Evolutionary conservation across 331 rosid species (phyloP).

Genomic region (Spiraea crenata): DNA sequence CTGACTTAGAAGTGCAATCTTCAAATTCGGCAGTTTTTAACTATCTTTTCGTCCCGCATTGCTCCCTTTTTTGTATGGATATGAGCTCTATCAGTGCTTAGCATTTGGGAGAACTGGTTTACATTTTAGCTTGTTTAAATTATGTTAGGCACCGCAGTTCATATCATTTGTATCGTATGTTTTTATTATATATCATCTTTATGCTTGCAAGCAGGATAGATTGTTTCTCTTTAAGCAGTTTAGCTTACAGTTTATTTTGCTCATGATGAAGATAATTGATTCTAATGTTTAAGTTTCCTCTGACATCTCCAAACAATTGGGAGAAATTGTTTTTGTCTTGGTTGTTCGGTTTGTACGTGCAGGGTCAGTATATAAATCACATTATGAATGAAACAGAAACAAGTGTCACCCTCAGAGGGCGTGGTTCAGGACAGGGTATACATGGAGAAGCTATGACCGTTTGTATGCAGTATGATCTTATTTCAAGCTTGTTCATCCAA

Average conservation of each 20-base stretch:
- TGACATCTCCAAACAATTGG: conserved; percentile 95
- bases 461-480: conserved; percentile 21
- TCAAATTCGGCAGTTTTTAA: neutral
- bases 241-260: conserved; percentile 31
- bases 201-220: neutral
- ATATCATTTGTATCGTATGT: neutral
- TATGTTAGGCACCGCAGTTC: neutral
- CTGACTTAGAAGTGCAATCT: conserved; percentile 2
- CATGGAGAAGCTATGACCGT: conserved; percentile 59
- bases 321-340: conserved; percentile 87
- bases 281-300: conserved; percentile 89
- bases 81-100: neutral
- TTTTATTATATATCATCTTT: neutral
- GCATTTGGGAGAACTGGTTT: neutral
- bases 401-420: conserved; percentile 69
- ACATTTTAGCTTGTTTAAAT: neutral
- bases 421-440: conserved; percentile 64
- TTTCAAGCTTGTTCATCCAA: conserved; percentile 16
- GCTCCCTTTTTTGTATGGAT: neutral
- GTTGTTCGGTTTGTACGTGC: conserved; percentile 82
- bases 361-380: conserved; percentile 99
- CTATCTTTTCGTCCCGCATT: neutral
- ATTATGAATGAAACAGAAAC: conserved; percentile 99
- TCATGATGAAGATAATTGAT: conserved; percentile 33
- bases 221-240: neutral